Base-by-base conservation (phyloP, 441 rosid species). In the Iberis amara region DNA sequence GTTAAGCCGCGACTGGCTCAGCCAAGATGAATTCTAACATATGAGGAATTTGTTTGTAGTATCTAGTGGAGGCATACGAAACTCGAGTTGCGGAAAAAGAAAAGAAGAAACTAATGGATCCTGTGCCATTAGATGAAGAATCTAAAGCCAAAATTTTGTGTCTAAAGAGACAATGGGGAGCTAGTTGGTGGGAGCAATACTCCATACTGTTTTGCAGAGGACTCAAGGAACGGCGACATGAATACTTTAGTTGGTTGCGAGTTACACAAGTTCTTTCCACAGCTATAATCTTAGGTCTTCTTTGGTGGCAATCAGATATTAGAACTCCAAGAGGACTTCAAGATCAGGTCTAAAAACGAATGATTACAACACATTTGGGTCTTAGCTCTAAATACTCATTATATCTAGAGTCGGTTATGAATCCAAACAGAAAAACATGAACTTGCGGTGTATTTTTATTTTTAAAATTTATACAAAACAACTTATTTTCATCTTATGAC, bases 201-300 rank as follows among this genome's bases (percentile, higher is more conserved):
- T 62, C 73, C 23, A 82, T 88, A 55, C 62, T 88, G 47, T 88
- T 85, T 73, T 68, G 70, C 32, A 82, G 98, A 73, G 98, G 98
- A 42, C 77, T 92, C 66, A 92, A 92, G 69, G 95, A 88, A 62
- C 66, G 96, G 31, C 54, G 83, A 8, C 95, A 92, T n/a, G 98
- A 92, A 18, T 88, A 92, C 55, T 92, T 88, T 44, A 88, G 98
- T 69, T 92, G 95, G 95, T 68, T 92, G 52, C 83, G 95, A 67
- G 78, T 86, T 62, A 92, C 96, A 2, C 98, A 92, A 73, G 98
- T 92, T 49, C 72, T 88, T 33, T 70, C 98, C 18, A 92, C 98
- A 8, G 95, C 98, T 62, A 35, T 82, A 45, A 78, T 92, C 64
- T 61, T 92, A 66, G 98, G 98, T 40, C 71, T 92, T 47, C 86